Conservation (phyloP, 2,329 filamentous ascomycete species). For the Trichoderma sp. region DNA sequence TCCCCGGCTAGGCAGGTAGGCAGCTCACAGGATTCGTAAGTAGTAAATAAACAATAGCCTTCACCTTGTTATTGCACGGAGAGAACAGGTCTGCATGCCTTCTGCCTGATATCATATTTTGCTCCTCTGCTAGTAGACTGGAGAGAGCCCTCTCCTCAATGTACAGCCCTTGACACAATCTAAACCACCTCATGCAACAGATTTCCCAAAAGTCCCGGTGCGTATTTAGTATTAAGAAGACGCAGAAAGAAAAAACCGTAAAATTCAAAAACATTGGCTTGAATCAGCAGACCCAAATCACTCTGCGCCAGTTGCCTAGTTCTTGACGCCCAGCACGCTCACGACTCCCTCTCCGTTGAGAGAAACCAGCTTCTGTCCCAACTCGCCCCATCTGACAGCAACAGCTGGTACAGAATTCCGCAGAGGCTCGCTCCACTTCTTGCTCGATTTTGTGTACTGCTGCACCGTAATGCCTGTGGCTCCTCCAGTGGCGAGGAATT, state of each 20-base stretch:
- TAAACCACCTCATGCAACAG: constrained; percentile 7
- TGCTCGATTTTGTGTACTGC: constrained; percentile 82
- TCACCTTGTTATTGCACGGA: neutral
- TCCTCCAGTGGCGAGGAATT: constrained; percentile 83
- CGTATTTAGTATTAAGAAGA: constrained; percentile 2
- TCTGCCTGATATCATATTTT: constrained; percentile 1
- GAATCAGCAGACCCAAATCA: neutral
- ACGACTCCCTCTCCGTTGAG: constrained; percentile 74
- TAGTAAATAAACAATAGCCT: neutral
- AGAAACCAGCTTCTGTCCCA: constrained; percentile 71
- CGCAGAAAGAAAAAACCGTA: neutral
- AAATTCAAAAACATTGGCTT: neutral
- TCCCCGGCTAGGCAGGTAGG: neutral
- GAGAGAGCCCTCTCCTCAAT: neutral
- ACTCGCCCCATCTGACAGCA: constrained; percentile 73
- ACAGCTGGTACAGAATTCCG: constrained; percentile 71
- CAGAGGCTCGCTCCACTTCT: constrained; percentile 85
- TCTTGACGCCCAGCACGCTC: constrained; percentile 57
- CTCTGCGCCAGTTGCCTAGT: neutral
- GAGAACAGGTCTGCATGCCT: neutral
- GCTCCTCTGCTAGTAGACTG: neutral
- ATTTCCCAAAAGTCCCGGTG: constrained; percentile 1
- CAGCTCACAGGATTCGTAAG: neutral
- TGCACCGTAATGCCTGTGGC: constrained; percentile 80
- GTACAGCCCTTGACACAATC: constrained; percentile 16